Evolutionary conservation across 768 basidiomycete genomes (phyloP).

Genomic region (Trametes punicea): DNA sequence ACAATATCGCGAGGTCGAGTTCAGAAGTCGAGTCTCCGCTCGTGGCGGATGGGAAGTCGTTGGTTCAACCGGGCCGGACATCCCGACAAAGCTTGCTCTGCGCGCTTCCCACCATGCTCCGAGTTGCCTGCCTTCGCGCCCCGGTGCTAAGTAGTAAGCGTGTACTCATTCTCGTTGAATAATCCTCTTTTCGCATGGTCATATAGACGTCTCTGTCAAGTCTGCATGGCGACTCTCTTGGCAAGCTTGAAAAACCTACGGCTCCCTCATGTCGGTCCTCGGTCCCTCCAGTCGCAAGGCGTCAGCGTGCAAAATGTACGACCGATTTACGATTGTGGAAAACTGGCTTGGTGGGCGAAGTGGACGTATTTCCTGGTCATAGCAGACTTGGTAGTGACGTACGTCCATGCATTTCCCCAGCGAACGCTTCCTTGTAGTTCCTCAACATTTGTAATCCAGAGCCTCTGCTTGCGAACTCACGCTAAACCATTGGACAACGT

Average conservation of each 20-base stretch:
- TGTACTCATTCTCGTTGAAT: too few relatives aligned
- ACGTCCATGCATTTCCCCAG: conserved; percentile 3
- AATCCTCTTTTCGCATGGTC: too few relatives aligned
- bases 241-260: neutral
- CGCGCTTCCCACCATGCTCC: too few relatives aligned
- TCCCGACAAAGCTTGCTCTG: too few relatives aligned
- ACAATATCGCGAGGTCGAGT: too few relatives aligned
- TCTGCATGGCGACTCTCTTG: neutral
- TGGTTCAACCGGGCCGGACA: too few relatives aligned
- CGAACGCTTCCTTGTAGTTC: neutral
- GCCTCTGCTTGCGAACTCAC: conserved; percentile 22
- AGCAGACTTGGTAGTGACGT: conserved; percentile 25
- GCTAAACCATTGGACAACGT: conserved; percentile 27
- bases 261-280: conserved; percentile 4
- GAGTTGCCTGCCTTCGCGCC: too few relatives aligned
- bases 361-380: conserved; percentile 26
- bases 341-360: conserved; percentile 26
- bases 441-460: conserved; percentile 9
- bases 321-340: conserved; percentile 25
- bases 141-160: too few relatives aligned
- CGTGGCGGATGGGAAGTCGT: too few relatives aligned
- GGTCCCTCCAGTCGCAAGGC: conserved; percentile 10
- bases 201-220: too few relatives aligned
- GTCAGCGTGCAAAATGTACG: conserved; percentile 6
- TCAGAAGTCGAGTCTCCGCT: too few relatives aligned